Evolutionary conservation across 768 basidiomycete genomes (phyloP).

Genomic region (Collybia nuda): DNA sequence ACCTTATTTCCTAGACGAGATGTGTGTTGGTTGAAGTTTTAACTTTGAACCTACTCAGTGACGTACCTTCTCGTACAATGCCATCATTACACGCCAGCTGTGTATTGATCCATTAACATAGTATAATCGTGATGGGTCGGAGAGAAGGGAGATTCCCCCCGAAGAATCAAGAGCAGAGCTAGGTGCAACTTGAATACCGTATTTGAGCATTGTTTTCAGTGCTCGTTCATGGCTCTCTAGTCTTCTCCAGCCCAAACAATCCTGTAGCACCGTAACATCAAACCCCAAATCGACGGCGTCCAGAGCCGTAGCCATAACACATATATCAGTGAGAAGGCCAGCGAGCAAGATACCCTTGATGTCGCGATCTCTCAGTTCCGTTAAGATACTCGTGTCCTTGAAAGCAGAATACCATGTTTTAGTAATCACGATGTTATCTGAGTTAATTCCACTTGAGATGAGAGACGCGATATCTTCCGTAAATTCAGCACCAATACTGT

Average conservation of each 20-base stretch:
- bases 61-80: slow-evolving; percentile 24
- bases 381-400: slow-evolving; percentile 20
- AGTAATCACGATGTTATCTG: slow-evolving; percentile 15
- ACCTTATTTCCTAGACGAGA: slow-evolving; percentile 15
- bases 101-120: slow-evolving; percentile 27
- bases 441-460: slow-evolving; percentile 5
- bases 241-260: slow-evolving; percentile 24
- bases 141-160: slow-evolving; percentile 5
- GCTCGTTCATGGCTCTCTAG: slow-evolving; percentile 21
- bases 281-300: slow-evolving; percentile 18
- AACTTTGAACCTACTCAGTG: background rate
- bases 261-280: slow-evolving; percentile 17
- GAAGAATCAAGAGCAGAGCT: slow-evolving; percentile 7
- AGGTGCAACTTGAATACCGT: slow-evolving; percentile 6
- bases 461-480: slow-evolving; percentile 12
- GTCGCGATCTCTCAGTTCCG: slow-evolving; percentile 12
- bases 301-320: slow-evolving; percentile 23
- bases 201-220: slow-evolving; percentile 15
- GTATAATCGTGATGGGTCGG: slow-evolving; percentile 17
- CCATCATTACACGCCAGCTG: slow-evolving; percentile 27
- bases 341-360: slow-evolving; percentile 19
- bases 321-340: slow-evolving; percentile 24
- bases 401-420: slow-evolving; percentile 26
- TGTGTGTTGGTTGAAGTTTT: too few species aligned
- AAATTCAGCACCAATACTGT: slow-evolving; percentile 18